Evolutionary conservation across 345 rosid species (phyloP).

Genomic region (Linum lewisii): DNA sequence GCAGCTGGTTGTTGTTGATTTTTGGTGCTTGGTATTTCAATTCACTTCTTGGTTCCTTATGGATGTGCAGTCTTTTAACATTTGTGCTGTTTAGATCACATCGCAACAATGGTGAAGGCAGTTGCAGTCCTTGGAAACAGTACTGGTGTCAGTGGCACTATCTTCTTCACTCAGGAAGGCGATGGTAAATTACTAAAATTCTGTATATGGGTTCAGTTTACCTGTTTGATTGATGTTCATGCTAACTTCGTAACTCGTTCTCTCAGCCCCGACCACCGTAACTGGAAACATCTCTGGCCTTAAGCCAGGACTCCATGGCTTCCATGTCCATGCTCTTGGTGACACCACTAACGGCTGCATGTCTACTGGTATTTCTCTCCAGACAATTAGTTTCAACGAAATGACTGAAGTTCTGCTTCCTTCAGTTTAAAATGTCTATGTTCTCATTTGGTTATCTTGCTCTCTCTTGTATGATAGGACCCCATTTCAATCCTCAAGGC

Average conservation of each 20-base stretch:
- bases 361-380: slow-evolving; percentile 96
- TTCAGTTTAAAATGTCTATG: neutral
- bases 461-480: slow-evolving; percentile 38
- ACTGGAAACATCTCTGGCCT: slow-evolving; percentile 76
- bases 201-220: neutral
- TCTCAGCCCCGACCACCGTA: slow-evolving; percentile 62
- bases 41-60: neutral
- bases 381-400: too few relatives aligned
- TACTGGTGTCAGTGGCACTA: slow-evolving; percentile 73
- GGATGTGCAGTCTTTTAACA: neutral
- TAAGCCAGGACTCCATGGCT: slow-evolving; percentile 89
- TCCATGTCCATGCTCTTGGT: slow-evolving; percentile 96
- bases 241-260: neutral
- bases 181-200: slow-evolving; percentile 33
- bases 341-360: slow-evolving; percentile 98
- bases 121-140: slow-evolving; percentile 63
- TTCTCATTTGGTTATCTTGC: neutral
- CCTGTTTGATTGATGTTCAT: neutral
- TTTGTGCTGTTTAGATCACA: slow-evolving; percentile 55
- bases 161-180: slow-evolving; percentile 71
- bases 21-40: neutral
- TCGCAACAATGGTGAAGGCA: slow-evolving; percentile 65
- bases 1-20: neutral
- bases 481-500: slow-evolving; percentile 72
- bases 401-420: neutral